These are phyloP conservation scores for Alternaria triticimaculans DNA, from an alignment of 2,329 filamentous ascomycete genomes.

Conservation along the genomic window DNA sequence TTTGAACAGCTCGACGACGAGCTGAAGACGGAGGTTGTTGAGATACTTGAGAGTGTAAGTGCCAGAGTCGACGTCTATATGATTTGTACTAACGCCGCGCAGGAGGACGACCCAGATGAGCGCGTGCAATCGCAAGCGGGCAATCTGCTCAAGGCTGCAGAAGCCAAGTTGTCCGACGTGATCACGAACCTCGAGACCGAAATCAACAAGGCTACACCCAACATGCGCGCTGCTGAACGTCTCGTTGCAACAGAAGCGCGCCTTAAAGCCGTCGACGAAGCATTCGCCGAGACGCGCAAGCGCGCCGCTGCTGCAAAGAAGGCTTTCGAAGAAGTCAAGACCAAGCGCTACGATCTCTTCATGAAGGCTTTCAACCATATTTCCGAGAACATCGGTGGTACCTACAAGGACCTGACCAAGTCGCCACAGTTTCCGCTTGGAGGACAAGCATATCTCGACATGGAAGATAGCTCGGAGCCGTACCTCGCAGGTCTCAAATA, in stretches of 20 bases:
- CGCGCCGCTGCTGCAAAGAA: slow-evolving; percentile 77
- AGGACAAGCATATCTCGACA: slow-evolving; percentile 85
- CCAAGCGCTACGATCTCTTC: slow-evolving; percentile 86
- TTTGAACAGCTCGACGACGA: slow-evolving; percentile 84
- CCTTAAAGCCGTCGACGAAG: slow-evolving; percentile 82
- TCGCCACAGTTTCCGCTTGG: slow-evolving; percentile 92
- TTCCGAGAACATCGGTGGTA: slow-evolving; percentile 88
- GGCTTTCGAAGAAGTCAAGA: slow-evolving; percentile 82
- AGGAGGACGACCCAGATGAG: slow-evolving; percentile 70
- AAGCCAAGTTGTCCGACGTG: slow-evolving; percentile 78
- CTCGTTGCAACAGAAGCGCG: slow-evolving; percentile 84
- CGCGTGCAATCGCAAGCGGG: slow-evolving; percentile 25
- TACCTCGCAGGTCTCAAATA: slow-evolving; percentile 97
- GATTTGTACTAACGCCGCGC: slow-evolving; percentile 10
- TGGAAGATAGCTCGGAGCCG: slow-evolving; percentile 94
- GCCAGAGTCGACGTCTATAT: background rate
- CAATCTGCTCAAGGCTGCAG: slow-evolving; percentile 54
- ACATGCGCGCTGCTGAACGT: slow-evolving; percentile 93
- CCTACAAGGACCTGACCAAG: slow-evolving; percentile 94
- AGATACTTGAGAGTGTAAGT: slow-evolving; percentile 51
- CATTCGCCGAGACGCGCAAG: slow-evolving; percentile 84
- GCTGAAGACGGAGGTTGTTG: slow-evolving; percentile 60
- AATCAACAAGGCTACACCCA: slow-evolving; percentile 93
- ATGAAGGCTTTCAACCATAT: slow-evolving; percentile 96
- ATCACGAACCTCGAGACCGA: slow-evolving; percentile 77